Conservation (phyloP, 257 asterid species). For the Solanum medicagineum region DNA sequence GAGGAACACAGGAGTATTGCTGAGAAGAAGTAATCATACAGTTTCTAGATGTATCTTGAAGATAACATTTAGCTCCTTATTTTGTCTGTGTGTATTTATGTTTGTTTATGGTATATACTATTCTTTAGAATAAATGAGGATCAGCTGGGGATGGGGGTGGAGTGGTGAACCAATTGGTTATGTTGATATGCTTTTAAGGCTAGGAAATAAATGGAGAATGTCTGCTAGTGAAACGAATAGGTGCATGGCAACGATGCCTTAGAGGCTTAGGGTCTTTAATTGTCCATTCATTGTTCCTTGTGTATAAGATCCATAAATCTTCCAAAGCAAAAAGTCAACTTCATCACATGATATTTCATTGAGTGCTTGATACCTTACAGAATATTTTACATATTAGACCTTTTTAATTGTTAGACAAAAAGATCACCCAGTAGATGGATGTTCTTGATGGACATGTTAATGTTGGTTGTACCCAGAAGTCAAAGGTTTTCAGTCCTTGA, state of each 20-base stretch:
- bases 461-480: not conserved
- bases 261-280: not conserved
- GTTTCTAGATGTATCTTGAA: not conserved
- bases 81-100: not conserved
- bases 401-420: not conserved
- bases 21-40: conserved; percentile 37
- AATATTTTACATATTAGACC: not conserved
- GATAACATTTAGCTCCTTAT: not conserved
- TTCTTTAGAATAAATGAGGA: not conserved
- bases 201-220: not conserved
- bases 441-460: not conserved
- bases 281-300: not conserved
- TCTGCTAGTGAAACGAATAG: not conserved
- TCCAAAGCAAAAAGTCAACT: not conserved
- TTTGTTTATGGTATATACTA: not conserved
- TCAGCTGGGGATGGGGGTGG: not conserved
- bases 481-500: not conserved
- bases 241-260: not conserved
- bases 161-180: not conserved
- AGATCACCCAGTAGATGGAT: not conserved
- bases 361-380: not conserved
- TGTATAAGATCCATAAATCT: not conserved
- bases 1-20: conserved; percentile 31
- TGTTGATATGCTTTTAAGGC: not conserved
- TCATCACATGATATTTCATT: not conserved